Evolutionary conservation across 2,329 filamentous ascomycete species (phyloP).

Genomic region (Diaporthe australafricana): DNA sequence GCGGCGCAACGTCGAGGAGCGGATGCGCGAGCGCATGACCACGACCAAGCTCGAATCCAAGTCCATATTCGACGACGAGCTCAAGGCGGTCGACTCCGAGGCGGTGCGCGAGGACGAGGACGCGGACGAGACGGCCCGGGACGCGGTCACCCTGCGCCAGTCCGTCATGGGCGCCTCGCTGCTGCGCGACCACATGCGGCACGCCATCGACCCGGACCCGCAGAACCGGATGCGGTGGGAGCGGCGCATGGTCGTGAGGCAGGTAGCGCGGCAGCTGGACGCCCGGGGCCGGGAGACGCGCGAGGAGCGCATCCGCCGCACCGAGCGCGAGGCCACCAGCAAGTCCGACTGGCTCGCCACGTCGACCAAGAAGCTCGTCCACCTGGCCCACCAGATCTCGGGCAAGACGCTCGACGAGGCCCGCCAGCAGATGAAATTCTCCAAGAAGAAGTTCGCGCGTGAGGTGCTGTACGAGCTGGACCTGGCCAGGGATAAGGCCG

Average conservation of each 20-base stretch:
- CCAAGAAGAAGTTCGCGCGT: conserved; percentile 89
- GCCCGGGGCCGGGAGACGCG: conserved; percentile 65
- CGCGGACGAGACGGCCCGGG: conserved; percentile 47
- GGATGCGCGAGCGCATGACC: conserved; percentile 56
- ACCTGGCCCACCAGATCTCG: conserved; percentile 86
- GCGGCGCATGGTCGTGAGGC: conserved; percentile 84
- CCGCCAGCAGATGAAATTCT: conserved; percentile 94
- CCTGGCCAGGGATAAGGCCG: conserved; percentile 82
- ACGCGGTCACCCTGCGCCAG: conserved; percentile 42
- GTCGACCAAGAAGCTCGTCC: conserved; percentile 89
- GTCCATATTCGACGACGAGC: conserved; percentile 73
- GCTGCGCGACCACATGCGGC: conserved; percentile 66
- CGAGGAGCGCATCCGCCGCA: conserved; percentile 74
- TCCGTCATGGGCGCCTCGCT: conserved; percentile 46
- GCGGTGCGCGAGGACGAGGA: background rate
- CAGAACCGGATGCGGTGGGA: conserved; percentile 79
- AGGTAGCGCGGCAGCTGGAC: conserved; percentile 76
- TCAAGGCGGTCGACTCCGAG: conserved; percentile 50
- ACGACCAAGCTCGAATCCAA: conserved; percentile 58
- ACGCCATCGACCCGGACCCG: conserved; percentile 81
- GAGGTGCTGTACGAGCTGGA: conserved; percentile 85
- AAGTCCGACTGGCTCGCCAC: conserved; percentile 84
- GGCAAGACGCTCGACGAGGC: conserved; percentile 96
- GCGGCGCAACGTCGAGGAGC: conserved; percentile 54
- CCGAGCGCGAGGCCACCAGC: conserved; percentile 64